phyloP scores from a whole-genome alignment of 495 filamentous ascomycete genomes.

The Talaromyces adpressus region DNA sequence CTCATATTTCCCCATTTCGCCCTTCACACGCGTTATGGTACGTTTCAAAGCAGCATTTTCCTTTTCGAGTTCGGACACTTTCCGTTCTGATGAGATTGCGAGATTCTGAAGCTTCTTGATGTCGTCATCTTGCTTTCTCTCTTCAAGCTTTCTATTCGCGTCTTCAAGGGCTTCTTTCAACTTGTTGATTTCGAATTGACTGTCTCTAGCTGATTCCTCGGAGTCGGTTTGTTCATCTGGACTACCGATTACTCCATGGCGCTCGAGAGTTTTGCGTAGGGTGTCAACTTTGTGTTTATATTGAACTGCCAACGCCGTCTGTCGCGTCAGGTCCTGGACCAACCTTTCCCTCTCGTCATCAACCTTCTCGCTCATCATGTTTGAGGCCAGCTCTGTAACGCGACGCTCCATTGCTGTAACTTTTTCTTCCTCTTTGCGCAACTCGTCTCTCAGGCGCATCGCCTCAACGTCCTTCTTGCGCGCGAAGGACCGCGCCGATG shows the following conservation, averaged over 20 bases:
- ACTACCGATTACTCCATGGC: conserved; percentile 34
- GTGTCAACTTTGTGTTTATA: conserved; percentile 62
- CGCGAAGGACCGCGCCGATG: conserved; percentile 80
- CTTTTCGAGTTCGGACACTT: conserved; percentile 52
- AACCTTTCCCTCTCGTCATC: conserved; percentile 43
- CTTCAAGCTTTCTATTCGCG: conserved; percentile 52
- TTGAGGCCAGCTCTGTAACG: conserved; percentile 52
- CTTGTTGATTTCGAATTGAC: conserved; percentile 35
- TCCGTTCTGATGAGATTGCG: conserved; percentile 58
- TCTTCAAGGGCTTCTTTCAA: conserved; percentile 43
- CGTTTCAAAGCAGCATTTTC: conserved; percentile 47
- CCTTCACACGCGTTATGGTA: conserved; percentile 44
- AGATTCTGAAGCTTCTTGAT: conserved; percentile 46
- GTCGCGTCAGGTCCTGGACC: conserved; percentile 54
- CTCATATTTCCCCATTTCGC: conserved; percentile 46
- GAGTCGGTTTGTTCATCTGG: conserved; percentile 37
- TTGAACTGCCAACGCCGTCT: conserved; percentile 58
- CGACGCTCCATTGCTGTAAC: conserved; percentile 46
- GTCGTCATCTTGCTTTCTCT: conserved; percentile 44
- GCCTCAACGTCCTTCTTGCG: conserved; percentile 83
- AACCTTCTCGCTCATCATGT: conserved; percentile 40
- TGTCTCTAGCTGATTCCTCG: conserved; percentile 33
- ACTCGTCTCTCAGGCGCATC: conserved; percentile 59
- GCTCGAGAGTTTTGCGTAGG: conserved; percentile 47
- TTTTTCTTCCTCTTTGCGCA: conserved; percentile 57